Base-by-base conservation (phyloP, 441 rosid species). In the Mallotus repandus region DNA sequence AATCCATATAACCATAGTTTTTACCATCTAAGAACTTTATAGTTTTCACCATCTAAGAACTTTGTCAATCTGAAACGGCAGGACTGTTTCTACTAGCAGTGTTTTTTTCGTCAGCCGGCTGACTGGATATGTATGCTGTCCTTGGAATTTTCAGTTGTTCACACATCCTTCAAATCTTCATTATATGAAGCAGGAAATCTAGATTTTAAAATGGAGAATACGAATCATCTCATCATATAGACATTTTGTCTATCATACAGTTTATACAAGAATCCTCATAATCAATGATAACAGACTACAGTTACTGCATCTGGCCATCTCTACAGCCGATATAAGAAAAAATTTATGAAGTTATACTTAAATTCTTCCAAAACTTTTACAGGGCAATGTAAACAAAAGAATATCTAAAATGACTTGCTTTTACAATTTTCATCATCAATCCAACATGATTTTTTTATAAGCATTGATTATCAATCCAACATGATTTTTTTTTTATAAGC, bases 361-460 rank as follows among this genome's bases (percentile, higher is more conserved):
- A 35, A 58, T 72, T 21, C 49, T 60, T 60, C 46, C 58, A 50
- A 32, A 71, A 18, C 2, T 57, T 57, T 9, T 9, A 35, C n/a
- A n/a, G 35, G 55, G 25, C 11, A 54, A 41, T 63, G 66, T 19
- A 16, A 46, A 63, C 15, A 41, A 74, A 75, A 61, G 29, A 45
- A 74, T 7, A 58, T 63, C 59, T 49, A 35, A 58, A 66, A 66
- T 5, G 18, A 50, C 55, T 71, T 62, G 54, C 63, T 76, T 56
- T 25, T 38, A 64, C 69, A 72, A 54, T 62, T 53, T 56, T 45
- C 43, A n/a, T 49, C 43, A 50, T 50, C 76, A 53, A 52, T 59
- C 54, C 61, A 50, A 50, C 29, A 57, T 22, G 32, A 9, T 38
- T 29, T 29, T 29, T 29, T 29, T 29, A 29, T 29, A 29, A 29